A percentile compares a stretch with the other conserved stretches of the same genome.
phyloP scores from a whole-genome alignment of 768 basidiomycete species.

The Rubroboletus pulcherrimus region DNA sequence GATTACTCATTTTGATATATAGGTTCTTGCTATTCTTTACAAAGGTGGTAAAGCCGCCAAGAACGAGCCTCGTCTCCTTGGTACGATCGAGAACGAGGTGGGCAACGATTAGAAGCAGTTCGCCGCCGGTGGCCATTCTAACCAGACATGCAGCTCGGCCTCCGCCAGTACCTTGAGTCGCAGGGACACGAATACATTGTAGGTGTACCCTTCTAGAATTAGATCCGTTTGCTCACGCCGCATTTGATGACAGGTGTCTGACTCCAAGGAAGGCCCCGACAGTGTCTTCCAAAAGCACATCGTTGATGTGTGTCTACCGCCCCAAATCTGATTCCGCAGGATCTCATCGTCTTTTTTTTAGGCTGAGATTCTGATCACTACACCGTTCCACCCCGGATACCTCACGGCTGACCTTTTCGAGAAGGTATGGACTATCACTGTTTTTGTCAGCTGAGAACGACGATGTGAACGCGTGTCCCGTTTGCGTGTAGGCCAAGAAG shows the following conservation, averaged over 20 bases:
- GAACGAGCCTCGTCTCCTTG: conserved; percentile 71
- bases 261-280: conserved; percentile 78
- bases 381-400: conserved; percentile 85
- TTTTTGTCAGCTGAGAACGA: conserved; percentile 1
- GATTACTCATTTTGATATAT: conserved; percentile 1
- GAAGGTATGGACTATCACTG: conserved; percentile 42
- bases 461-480: neutral
- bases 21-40: conserved; percentile 77
- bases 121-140: neutral
- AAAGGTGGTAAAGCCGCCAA: conserved; percentile 61
- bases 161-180: conserved; percentile 63
- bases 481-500: conserved; percentile 65
- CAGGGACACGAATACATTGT: conserved; percentile 76
- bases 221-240: conserved; percentile 1
- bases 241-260: conserved; percentile 51
- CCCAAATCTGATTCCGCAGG: conserved; percentile 2
- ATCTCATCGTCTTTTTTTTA: conserved; percentile 26
- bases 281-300: conserved; percentile 83
- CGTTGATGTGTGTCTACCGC: conserved; percentile 53
- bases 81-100: conserved; percentile 79
- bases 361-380: conserved; percentile 80
- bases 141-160: conserved; percentile 54
- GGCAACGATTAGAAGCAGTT: neutral
- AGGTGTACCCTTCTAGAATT: conserved; percentile 16
- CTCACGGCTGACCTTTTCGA: conserved; percentile 69